A percentile compares a stretch with the other conserved stretches of the same genome.
phyloP scores from a whole-genome alignment of 805 yeast species.

The Yarrowia porcina region DNA sequence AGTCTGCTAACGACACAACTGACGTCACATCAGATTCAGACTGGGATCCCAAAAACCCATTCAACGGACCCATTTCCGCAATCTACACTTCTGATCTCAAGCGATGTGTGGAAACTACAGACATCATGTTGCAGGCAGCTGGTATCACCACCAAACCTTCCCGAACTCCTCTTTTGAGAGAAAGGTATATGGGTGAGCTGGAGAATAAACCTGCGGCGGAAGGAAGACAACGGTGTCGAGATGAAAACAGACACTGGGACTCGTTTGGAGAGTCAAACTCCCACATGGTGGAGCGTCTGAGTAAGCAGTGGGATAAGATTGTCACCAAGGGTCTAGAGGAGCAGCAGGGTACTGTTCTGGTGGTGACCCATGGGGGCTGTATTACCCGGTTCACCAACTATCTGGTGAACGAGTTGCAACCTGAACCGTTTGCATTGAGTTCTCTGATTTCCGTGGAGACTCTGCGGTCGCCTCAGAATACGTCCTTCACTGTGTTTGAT shows the following conservation, averaged over 20 bases:
- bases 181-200: slow-evolving; percentile 72
- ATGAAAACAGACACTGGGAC: slow-evolving; percentile 56
- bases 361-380: slow-evolving; percentile 82
- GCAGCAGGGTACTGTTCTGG: slow-evolving; percentile 41
- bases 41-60: slow-evolving; percentile 40
- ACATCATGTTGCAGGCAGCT: slow-evolving; percentile 39
- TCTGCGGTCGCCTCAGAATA: slow-evolving; percentile 65
- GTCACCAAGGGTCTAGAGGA: slow-evolving; percentile 41
- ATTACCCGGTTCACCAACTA: slow-evolving; percentile 58
- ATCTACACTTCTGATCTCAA: slow-evolving; percentile 52
- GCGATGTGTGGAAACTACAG: slow-evolving; percentile 49
- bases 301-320: slow-evolving; percentile 44
- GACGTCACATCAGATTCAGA: not conserved
- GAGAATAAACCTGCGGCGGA: slow-evolving; percentile 71
- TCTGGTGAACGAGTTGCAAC: slow-evolving; percentile 41
- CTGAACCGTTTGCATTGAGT: slow-evolving; percentile 40
- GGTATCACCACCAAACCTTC: slow-evolving; percentile 33
- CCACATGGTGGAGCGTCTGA: slow-evolving; percentile 47
- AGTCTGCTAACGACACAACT: no score
- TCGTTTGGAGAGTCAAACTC: slow-evolving; percentile 60
- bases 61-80: slow-evolving; percentile 28
- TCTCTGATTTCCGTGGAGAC: slow-evolving; percentile 43
- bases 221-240: slow-evolving; percentile 51
- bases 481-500: slow-evolving; percentile 69
- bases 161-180: slow-evolving; percentile 50